Conservation (phyloP, 1,284 basidiomycete genomes). For the Vanrija sp. region DNA sequence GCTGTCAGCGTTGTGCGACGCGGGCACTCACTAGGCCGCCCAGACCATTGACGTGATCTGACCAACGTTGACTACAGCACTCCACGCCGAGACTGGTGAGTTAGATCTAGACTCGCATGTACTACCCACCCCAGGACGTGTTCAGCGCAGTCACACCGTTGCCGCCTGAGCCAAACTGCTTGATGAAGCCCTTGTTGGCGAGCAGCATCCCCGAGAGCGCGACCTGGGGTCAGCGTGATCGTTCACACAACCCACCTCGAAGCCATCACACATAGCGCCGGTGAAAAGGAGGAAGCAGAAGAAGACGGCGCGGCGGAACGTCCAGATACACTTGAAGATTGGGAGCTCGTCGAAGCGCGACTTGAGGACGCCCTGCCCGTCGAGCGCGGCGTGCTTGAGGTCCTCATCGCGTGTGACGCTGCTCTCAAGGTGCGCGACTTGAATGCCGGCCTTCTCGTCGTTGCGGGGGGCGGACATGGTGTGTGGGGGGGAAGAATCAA, state of each 20-base stretch:
- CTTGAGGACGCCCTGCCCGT: constrained; percentile 10
- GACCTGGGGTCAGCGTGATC: constrained; percentile 1
- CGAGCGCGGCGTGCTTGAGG: not conserved
- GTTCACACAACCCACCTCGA: constrained; percentile 8
- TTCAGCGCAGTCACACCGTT: constrained; percentile 6
- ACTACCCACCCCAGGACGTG: constrained; percentile 11
- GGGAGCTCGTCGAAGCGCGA: constrained; percentile 22
- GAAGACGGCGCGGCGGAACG: constrained; percentile 17
- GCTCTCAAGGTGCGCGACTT: constrained; percentile 4
- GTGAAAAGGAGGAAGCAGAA: constrained; percentile 19
- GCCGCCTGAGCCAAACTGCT: constrained; percentile 11
- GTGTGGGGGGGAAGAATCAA: too few species aligned
- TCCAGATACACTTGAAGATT: constrained; percentile 16
- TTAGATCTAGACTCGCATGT: not conserved
- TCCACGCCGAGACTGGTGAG: constrained; percentile 21
- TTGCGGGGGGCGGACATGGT: too few species aligned
- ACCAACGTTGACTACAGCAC: constrained; percentile 11
- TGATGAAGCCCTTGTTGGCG: constrained; percentile 18
- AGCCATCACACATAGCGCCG: constrained; percentile 21
- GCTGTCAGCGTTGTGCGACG: not conserved
- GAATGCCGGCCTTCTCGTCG: not conserved
- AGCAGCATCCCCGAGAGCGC: constrained; percentile 7
- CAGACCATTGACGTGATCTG: not conserved
- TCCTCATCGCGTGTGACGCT: not conserved
- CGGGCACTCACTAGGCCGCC: too few species aligned